Percentiles rank a stretch among this genome's conserved stretches.
These are phyloP conservation scores for Zygotorulaspora danielsina DNA, from an alignment of 805 yeast species.

Conservation along the genomic window DNA sequence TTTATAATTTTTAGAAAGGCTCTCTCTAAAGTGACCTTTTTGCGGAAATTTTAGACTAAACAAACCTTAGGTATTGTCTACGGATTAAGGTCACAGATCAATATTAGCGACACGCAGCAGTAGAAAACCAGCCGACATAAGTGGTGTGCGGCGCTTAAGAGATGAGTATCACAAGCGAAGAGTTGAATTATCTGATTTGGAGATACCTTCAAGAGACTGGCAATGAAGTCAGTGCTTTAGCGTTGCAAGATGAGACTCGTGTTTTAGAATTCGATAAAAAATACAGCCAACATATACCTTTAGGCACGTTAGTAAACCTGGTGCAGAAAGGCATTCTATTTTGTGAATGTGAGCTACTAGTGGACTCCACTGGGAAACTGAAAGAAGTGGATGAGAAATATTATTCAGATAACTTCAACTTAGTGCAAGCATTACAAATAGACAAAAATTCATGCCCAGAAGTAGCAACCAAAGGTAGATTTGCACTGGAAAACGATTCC, in stretches of 20 bases:
- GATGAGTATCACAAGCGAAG: constrained; percentile 80
- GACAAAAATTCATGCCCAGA: constrained; percentile 37
- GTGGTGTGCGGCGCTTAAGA: too few species aligned
- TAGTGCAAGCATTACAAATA: constrained; percentile 52
- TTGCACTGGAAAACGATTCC: constrained; percentile 29
- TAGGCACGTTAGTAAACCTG: constrained; percentile 75
- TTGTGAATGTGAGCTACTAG: constrained; percentile 61
- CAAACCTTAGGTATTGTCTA: too few species aligned
- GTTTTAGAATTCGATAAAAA: constrained; percentile 53
- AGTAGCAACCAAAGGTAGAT: constrained; percentile 31
- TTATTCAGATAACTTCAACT: constrained; percentile 39
- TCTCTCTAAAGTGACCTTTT: too few species aligned
- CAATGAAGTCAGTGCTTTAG: constrained; percentile 67
- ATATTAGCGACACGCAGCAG: too few species aligned
- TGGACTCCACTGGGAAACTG: constrained; percentile 36
- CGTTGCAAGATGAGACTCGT: constrained; percentile 69
- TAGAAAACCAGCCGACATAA: too few species aligned
- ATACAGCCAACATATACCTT: constrained; percentile 52
- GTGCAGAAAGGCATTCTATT: constrained; percentile 84
- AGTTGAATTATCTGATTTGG: constrained; percentile 89
- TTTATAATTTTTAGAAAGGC: too few species aligned
- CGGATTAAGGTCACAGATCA: too few species aligned
- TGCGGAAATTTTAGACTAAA: neutral
- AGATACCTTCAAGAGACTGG: constrained; percentile 86
- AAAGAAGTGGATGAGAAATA: constrained; percentile 25